A percentile compares a stretch with the other conserved stretches of the same genome.
These are phyloP conservation scores for Ocimum tenuiflorum DNA, from an alignment of 257 asterid genomes.

Conservation along the genomic window DNA sequence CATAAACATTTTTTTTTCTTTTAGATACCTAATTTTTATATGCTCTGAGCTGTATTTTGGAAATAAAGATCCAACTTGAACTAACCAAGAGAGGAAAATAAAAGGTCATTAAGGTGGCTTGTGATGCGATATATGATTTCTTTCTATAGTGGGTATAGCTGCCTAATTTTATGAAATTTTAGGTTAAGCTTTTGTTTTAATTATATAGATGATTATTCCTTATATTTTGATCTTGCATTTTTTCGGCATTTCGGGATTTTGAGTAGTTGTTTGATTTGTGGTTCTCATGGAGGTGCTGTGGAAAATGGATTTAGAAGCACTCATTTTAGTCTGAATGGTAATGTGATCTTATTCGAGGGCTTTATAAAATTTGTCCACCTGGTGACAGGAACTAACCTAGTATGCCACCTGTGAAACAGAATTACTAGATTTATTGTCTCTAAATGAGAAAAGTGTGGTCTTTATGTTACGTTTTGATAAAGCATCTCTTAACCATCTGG, in stretches of 20 bases:
- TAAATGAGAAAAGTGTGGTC: neutral
- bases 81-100: neutral
- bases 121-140: neutral
- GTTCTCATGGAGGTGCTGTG: neutral
- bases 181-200: neutral
- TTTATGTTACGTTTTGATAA: neutral
- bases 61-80: neutral
- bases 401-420: neutral
- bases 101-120: neutral
- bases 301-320: neutral
- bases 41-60: neutral
- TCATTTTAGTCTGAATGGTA: neutral
- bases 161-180: neutral
- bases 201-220: neutral
- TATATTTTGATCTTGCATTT: neutral
- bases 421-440: neutral
- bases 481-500: neutral
- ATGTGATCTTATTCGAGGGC: neutral
- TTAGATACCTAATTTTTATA: neutral
- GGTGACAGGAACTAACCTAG: neutral
- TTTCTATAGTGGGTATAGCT: too few species aligned
- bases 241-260: neutral
- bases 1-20: neutral
- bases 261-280: neutral
- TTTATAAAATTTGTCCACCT: neutral